A percentile compares a stretch with the other conserved stretches of the same genome.
Conservation (phyloP, 768 basidiomycete species). For the Lanmaoa pseudosensibilis region DNA sequence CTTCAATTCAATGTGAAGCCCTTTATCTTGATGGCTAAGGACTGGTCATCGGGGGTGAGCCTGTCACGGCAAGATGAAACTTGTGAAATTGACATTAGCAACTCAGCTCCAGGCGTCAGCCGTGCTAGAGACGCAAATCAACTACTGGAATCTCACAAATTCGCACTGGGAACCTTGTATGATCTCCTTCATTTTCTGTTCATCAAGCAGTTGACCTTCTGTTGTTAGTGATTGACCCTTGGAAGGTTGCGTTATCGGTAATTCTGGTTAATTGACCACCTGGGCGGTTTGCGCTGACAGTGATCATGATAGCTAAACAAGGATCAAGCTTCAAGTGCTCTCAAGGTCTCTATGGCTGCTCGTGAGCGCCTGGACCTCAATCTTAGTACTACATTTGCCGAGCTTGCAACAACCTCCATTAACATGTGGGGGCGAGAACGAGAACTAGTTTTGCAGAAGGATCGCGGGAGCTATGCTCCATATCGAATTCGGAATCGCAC, state of each 20-base stretch:
- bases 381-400: conserved; percentile 85
- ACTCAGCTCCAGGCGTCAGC: conserved; percentile 79
- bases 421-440: conserved; percentile 76
- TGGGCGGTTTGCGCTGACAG: conserved; percentile 14
- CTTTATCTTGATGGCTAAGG: conserved; percentile 78
- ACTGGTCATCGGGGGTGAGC: conserved; percentile 90
- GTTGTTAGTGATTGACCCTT: conserved; percentile 84
- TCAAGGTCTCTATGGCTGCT: conserved; percentile 65
- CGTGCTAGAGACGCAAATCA: conserved; percentile 78
- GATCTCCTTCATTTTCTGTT: conserved; percentile 25
- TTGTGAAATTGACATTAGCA: neutral
- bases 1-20: conserved; percentile 85
- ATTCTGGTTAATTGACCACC: conserved; percentile 6
- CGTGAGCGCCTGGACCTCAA: conserved; percentile 88
- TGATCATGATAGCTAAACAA: conserved; percentile 49
- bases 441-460: conserved; percentile 67
- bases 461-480: conserved; percentile 87
- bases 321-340: conserved; percentile 48
- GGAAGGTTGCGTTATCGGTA: conserved; percentile 81
- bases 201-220: conserved; percentile 12
- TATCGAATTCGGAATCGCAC: conserved; percentile 92
- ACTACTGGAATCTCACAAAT: conserved; percentile 95
- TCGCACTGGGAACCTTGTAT: conserved; percentile 96
- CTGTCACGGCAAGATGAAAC: neutral
- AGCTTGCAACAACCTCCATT: conserved; percentile 72